These are phyloP conservation scores for Allium cepa DNA, from an alignment of 106 monocot species.

Conservation along the genomic window DNA sequence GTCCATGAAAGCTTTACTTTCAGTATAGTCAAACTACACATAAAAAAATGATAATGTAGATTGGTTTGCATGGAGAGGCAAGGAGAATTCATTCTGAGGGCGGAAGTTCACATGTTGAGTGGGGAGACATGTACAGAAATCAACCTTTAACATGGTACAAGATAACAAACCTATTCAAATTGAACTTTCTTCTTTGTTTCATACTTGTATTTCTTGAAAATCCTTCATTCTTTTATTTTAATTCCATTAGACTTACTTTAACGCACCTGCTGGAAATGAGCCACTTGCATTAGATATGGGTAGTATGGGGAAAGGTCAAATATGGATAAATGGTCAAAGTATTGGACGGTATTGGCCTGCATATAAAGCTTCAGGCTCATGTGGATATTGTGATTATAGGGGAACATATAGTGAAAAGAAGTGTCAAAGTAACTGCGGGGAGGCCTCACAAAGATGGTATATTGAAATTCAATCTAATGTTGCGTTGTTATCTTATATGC, in stretches of 20 bases:
- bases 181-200: neutral
- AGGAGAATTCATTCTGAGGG: constrained; percentile 42
- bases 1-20: too few species aligned
- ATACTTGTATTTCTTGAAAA: neutral
- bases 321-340: constrained; percentile 76
- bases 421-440: constrained; percentile 53
- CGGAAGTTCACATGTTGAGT: constrained; percentile 60
- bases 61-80: constrained; percentile 63
- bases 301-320: constrained; percentile 81
- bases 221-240: neutral
- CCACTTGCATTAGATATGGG: constrained; percentile 77
- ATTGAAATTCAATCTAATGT: too few species aligned
- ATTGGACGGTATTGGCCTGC: constrained; percentile 74
- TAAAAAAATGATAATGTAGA: constrained; percentile 17
- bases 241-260: constrained; percentile 44
- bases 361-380: constrained; percentile 65
- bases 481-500: too few species aligned
- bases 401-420: constrained; percentile 53
- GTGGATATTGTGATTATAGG: constrained; percentile 50
- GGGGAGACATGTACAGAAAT: constrained; percentile 39
- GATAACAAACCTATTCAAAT: constrained; percentile 16
- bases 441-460: constrained; percentile 71
- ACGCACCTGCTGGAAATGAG: constrained; percentile 64
- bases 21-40: too few species aligned
- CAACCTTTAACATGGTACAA: constrained; percentile 68